Evolutionary conservation across 1,284 basidiomycete species (phyloP), one percentile per base, ranked within the genome.

Genomic region (Ustilago lituana): DNA sequence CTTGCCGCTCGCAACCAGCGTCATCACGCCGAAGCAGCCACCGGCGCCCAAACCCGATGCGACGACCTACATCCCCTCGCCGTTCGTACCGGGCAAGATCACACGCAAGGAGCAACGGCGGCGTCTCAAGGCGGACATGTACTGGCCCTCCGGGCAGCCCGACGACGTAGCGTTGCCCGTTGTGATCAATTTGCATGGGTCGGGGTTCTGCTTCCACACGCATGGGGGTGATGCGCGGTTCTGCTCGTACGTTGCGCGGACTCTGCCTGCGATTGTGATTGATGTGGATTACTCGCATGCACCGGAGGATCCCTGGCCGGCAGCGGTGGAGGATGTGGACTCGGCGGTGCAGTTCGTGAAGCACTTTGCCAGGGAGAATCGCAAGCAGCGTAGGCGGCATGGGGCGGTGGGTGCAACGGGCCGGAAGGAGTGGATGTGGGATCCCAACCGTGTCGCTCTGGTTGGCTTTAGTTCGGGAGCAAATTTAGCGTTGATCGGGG

Each of bases 231-330:
- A 76, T 48, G 27, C 67, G 1, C 37, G 58, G 19, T 76, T 66
- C 55, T 74, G 71, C 32, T 17, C 52, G 8, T 50, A 62, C 17
- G 44, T 61, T 33, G 67, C 73, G 9, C 47, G 39, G n/a, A 22
- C 53, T 4, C 27, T 76, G 1, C 50, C 57, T 0, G 56, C 59
- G 7, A 84, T 87, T 0, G 87, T 89, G 2, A 83, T 90, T 8
- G 87, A 88, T 5, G 88, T 91, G 19, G 88, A 89, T 69, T 91
- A 91, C 77, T 87, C 90, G 5, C 85, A 91, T 8, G 89, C 88
- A 0, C 91, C 91, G 0, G 90, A 92, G 73, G 67, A 89, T 49
- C 86, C 86, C 5, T 91, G 90, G 73, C 91, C 91, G 2, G 87
- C 88, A 1, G 90, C 90, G 0, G 87, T 90, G 0, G 87, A 90